Conservation (phyloP, 2,329 filamentous ascomycete species). For the Fusarium globosum region DNA sequence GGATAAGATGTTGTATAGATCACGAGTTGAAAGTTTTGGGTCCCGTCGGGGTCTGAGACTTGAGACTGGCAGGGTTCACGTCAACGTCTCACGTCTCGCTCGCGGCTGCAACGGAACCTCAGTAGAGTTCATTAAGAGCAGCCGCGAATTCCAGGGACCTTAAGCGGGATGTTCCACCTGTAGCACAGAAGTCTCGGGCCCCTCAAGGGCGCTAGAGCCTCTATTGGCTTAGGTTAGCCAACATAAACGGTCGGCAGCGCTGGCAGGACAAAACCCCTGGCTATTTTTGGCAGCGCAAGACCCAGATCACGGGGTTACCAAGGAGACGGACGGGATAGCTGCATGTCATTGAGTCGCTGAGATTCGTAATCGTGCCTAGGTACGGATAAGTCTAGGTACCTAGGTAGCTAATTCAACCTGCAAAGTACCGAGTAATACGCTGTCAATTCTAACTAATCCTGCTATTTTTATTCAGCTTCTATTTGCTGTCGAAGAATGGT, state of each 20-base stretch:
- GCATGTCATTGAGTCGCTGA: conserved; percentile 9
- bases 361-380: conserved; percentile 6
- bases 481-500: background rate
- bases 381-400: background rate
- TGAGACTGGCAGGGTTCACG: conserved; percentile 14
- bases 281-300: conserved; percentile 26
- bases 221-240: conserved; percentile 13
- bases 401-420: no score
- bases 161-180: conserved; percentile 29
- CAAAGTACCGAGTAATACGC: background rate
- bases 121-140: background rate
- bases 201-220: conserved; percentile 20
- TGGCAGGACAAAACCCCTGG: conserved; percentile 28
- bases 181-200: conserved; percentile 21
- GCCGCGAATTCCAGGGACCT: conserved; percentile 29
- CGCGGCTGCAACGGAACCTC: conserved; percentile 31
- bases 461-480: background rate
- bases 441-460: background rate
- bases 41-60: background rate
- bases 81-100: conserved; percentile 14
- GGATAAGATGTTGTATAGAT: conserved; percentile 9
- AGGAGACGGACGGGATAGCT: conserved; percentile 5
- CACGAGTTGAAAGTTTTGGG: conserved; percentile 1
- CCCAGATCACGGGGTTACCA: background rate
- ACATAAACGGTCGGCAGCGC: conserved; percentile 13